Conservation (phyloP, 805 yeast species). For the Maudiozyma saulgeensis region DNA sequence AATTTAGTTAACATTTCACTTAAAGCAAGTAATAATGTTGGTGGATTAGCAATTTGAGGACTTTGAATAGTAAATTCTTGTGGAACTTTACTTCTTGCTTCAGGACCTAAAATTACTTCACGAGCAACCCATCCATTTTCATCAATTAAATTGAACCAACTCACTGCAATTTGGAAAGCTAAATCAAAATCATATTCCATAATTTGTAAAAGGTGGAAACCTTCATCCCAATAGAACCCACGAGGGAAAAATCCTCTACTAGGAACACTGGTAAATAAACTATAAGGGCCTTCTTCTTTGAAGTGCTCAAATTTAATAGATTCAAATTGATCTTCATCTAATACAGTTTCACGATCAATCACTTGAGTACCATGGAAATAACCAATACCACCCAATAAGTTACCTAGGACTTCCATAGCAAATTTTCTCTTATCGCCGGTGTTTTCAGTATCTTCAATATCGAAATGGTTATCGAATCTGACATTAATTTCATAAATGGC, state of each 20-base stretch:
- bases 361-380: constrained; percentile 76
- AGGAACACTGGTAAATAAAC: constrained; percentile 76
- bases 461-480: constrained; percentile 46
- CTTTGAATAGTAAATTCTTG: constrained; percentile 73
- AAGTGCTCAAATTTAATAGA: constrained; percentile 42
- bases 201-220: constrained; percentile 81
- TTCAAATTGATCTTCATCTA: constrained; percentile 63
- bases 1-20: constrained; percentile 45
- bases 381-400: constrained; percentile 81
- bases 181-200: constrained; percentile 76
- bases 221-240: constrained; percentile 98
- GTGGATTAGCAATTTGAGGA: constrained; percentile 90
- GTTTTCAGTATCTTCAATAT: constrained; percentile 16
- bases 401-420: constrained; percentile 73
- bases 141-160: constrained; percentile 79
- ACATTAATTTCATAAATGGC: constrained; percentile 26
- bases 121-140: constrained; percentile 91
- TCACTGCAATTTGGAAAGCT: constrained; percentile 65
- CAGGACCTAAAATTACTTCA: constrained; percentile 87
- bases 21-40: constrained; percentile 74
- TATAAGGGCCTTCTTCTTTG: constrained; percentile 62
- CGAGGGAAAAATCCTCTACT: constrained; percentile 92
- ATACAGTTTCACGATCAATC: constrained; percentile 62
- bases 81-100: constrained; percentile 84
- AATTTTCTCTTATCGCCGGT: constrained; percentile 38